These are phyloP conservation scores for Penicillium sp. DNA, from an alignment of 2,329 filamentous ascomycete species.

Conservation along the genomic window DNA sequence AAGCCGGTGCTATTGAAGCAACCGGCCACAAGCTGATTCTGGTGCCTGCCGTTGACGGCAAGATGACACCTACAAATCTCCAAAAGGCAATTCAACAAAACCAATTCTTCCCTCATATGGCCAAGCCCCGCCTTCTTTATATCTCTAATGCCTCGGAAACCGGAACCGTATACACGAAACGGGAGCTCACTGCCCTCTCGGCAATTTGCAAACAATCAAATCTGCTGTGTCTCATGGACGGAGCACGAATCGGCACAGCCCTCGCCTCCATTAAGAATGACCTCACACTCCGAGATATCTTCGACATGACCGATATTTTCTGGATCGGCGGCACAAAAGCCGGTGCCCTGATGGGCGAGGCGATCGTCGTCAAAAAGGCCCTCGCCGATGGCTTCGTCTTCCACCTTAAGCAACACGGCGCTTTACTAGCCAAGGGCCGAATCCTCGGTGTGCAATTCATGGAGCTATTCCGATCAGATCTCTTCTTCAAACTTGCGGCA, in stretches of 20 bases:
- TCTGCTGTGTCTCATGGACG: slow-evolving; percentile 52
- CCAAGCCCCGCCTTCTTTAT: slow-evolving; percentile 54
- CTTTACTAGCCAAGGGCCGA: slow-evolving; percentile 53
- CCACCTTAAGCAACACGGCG: slow-evolving; percentile 56
- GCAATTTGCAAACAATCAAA: slow-evolving; percentile 44
- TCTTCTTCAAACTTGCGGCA: slow-evolving; percentile 52
- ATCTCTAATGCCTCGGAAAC: slow-evolving; percentile 56
- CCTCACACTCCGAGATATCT: slow-evolving; percentile 47
- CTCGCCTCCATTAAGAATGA: slow-evolving; percentile 48
- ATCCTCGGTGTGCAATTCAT: slow-evolving; percentile 54
- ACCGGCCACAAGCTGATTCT: slow-evolving; percentile 57
- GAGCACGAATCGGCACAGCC: slow-evolving; percentile 50
- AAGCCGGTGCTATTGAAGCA: slow-evolving; percentile 55
- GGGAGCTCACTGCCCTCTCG: slow-evolving; percentile 48
- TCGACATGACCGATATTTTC: slow-evolving; percentile 55
- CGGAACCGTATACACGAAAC: slow-evolving; percentile 51
- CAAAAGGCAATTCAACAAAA: slow-evolving; percentile 50
- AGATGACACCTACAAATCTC: slow-evolving; percentile 49
- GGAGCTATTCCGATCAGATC: slow-evolving; percentile 49
- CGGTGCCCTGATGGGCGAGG: slow-evolving; percentile 54
- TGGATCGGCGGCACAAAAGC: slow-evolving; percentile 59
- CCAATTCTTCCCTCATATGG: slow-evolving; percentile 56
- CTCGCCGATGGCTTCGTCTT: slow-evolving; percentile 53
- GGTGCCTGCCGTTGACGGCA: slow-evolving; percentile 49
- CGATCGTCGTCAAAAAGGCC: slow-evolving; percentile 51